A percentile compares a stretch with the other conserved stretches of the same genome.
These are phyloP conservation scores for Senecio squalidus DNA, from an alignment of 140 eudicot genomes.

Conservation along the genomic window DNA sequence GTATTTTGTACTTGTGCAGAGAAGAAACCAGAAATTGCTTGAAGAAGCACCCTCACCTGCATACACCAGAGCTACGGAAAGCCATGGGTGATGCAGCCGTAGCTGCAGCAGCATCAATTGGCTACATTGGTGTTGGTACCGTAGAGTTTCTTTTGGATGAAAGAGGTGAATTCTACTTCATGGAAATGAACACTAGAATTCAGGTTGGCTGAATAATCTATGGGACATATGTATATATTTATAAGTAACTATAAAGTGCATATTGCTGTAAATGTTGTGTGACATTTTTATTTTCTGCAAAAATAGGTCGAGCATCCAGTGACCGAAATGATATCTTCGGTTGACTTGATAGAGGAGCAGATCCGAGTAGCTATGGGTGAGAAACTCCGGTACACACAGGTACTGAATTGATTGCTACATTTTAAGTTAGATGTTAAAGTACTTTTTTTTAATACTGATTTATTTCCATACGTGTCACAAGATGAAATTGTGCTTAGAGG, in stretches of 20 bases:
- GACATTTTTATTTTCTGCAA: background rate
- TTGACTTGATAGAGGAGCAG: constrained; percentile 97
- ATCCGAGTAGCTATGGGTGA: constrained; percentile 97
- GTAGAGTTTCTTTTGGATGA: constrained; percentile 97
- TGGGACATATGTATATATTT: background rate
- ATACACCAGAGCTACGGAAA: constrained; percentile 86
- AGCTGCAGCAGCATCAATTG: constrained; percentile 98
- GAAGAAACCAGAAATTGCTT: constrained; percentile 95
- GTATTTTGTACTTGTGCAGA: constrained; percentile 44
- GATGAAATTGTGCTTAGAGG: constrained; percentile 94
- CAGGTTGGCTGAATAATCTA: constrained; percentile 48
- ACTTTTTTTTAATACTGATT: constrained; percentile 10
- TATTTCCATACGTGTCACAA: constrained; percentile 32
- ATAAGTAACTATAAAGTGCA: background rate
- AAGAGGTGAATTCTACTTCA: constrained; percentile 98
- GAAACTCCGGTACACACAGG: constrained; percentile 88
- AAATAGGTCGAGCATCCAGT: constrained; percentile 99
- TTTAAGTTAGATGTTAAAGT: constrained; percentile 10
- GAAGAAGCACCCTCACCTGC: constrained; percentile 99
- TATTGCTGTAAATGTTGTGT: background rate
- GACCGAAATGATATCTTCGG: constrained; percentile 97
- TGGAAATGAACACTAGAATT: constrained; percentile 99
- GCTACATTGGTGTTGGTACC: constrained; percentile 97
- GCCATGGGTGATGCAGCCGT: constrained; percentile 99
- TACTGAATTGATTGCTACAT: constrained; percentile 14